Evolutionary conservation across 2,329 filamentous ascomycete genomes (phyloP), one percentile per base, ranked within the genome.

Genomic region (Fusarium sp.): DNA sequence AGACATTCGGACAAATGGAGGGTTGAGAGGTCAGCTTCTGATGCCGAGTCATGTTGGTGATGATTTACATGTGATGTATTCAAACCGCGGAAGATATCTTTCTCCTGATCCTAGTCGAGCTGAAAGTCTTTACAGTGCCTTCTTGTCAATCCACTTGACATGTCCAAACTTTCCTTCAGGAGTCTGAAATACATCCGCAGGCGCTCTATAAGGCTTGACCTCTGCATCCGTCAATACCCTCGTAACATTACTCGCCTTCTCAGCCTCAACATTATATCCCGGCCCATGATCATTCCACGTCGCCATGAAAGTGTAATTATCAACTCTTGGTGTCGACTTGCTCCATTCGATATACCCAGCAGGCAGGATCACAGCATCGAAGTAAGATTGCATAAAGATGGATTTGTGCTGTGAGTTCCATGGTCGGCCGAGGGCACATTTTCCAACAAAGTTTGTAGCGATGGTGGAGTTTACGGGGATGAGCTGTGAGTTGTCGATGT

Each of bases 361-460:
- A 0, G 86, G 82, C 42, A 81, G 71, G 32, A 91, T 86, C 50
- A 85, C 88, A 9, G 83, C 83, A 75, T 91, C 89, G 10, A 91
- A 81, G 70, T 87, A 88, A 3, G 82, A 85, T 16, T 86, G 79
- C 60, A 87, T 86, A 71, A 90, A 91, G 67, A 92, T 83, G 38
- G 86, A 88, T 25, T 87, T 85, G 69, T 91, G 88, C 37, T 83
- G 80, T 0, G 85, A 82, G 75, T 92, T 92, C 87, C 90, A 92
- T 1, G 90, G 90, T n/a, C 90, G 81, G 2, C 90, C 90, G 1
- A 92, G 84, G 1, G 89, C 83, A 76, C 90, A 92, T 71, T 83
- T 81, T 0, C 85, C 86, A 21, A 73, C 71, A 30, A 83, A 76
- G 8, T 66, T 47, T 12, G 75, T 54, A 0, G 83, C 82, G 23